These are phyloP conservation scores for Diaporthe batatas DNA, from an alignment of 2,329 filamentous ascomycete genomes.

Conservation along the genomic window DNA sequence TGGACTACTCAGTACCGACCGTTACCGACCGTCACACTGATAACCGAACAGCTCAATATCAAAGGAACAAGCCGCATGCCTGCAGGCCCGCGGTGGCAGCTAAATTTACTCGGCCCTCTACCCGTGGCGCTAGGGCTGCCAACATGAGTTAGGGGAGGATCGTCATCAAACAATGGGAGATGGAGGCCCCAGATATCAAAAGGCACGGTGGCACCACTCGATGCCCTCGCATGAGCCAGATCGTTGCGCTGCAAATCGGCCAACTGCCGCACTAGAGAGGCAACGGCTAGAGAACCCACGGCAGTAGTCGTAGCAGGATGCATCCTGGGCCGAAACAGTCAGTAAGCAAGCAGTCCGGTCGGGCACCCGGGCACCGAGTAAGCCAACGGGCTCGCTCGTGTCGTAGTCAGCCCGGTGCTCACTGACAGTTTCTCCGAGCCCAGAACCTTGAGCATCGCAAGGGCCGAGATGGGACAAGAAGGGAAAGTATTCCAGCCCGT, in stretches of 20 bases:
- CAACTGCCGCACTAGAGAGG: not conserved
- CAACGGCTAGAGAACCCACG: conserved; percentile 20
- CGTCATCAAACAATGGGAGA: not conserved
- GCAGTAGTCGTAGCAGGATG: conserved; percentile 8
- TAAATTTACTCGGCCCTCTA: conserved; percentile 7
- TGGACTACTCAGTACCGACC: not conserved
- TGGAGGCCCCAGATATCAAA: not conserved
- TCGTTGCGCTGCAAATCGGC: conserved; percentile 2
- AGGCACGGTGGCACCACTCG: conserved; percentile 16
- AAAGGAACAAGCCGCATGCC: not conserved
- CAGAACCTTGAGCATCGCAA: not conserved
- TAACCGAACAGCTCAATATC: not conserved
- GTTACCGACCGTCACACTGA: not conserved
- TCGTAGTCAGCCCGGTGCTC: conserved; percentile 25
- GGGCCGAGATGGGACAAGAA: conserved; percentile 2
- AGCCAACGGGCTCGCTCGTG: not conserved
- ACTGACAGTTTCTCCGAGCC: conserved; percentile 22
- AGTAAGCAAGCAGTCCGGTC: conserved; percentile 14
- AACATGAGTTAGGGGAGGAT: conserved; percentile 8
- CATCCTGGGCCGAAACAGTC: conserved; percentile 9
- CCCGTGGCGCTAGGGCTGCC: conserved; percentile 26
- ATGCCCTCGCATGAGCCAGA: conserved; percentile 15
- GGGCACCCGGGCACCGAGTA: conserved; percentile 29
- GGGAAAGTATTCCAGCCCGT: conserved; percentile 3
- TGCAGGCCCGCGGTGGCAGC: conserved; percentile 17